These are phyloP conservation scores for Fragaria iinumae DNA, from an alignment of 306 rosid genomes.

Conservation along the genomic window DNA sequence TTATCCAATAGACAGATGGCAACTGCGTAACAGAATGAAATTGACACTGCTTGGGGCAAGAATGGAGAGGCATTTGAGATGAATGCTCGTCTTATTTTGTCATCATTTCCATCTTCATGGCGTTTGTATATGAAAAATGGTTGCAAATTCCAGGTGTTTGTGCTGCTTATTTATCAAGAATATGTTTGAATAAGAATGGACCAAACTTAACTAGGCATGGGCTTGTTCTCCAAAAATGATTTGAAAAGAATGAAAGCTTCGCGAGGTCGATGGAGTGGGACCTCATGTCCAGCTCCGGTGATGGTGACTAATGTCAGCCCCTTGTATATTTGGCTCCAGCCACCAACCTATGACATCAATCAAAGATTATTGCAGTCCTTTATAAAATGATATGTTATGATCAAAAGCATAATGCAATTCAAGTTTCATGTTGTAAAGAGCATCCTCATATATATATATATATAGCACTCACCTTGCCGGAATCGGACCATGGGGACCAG, in stretches of 20 bases:
- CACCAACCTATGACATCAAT: constrained; percentile 61
- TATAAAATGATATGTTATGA: neutral
- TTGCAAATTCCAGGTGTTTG: constrained; percentile 23
- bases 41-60: constrained; percentile 13
- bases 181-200: constrained; percentile 27
- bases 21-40: neutral
- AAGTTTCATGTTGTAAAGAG: neutral
- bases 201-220: constrained; percentile 46
- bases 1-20: constrained; percentile 7
- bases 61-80: constrained; percentile 51
- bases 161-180: constrained; percentile 37
- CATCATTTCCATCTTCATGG: constrained; percentile 14
- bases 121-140: constrained; percentile 25
- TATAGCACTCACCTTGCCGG: constrained; percentile 68
- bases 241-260: constrained; percentile 81
- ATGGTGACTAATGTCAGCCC: constrained; percentile 83
- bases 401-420: neutral
- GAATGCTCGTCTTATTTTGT: constrained; percentile 53
- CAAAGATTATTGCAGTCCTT: constrained; percentile 3
- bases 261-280: constrained; percentile 87
- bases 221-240: constrained; percentile 82
- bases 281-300: constrained; percentile 95
- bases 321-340: constrained; percentile 86
- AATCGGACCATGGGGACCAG: constrained; percentile 88
- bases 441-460: neutral